Percentiles rank a stretch among this genome's conserved stretches.
Evolutionary conservation across 2,329 filamentous ascomycete genomes (phyloP).

Genomic region (Alternaria alternata): DNA sequence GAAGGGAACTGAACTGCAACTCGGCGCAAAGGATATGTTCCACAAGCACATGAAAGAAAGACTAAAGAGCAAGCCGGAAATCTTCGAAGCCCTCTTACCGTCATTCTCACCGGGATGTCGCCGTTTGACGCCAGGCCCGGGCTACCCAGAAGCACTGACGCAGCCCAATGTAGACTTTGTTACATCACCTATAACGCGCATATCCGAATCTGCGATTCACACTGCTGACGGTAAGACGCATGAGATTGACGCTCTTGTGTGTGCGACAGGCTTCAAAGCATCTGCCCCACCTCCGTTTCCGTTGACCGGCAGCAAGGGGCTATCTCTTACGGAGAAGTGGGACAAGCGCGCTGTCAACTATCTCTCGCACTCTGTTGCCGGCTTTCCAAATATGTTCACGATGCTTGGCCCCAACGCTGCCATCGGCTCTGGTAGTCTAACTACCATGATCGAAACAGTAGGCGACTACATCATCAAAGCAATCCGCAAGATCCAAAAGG

Average conservation of each 20-base stretch:
- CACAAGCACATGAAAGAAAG: slow-evolving; percentile 53
- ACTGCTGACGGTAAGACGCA: slow-evolving; percentile 52
- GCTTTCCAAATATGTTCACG: slow-evolving; percentile 53
- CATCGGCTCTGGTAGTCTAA: slow-evolving; percentile 52
- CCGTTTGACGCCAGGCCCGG: slow-evolving; percentile 60
- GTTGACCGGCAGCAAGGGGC: slow-evolving; percentile 40
- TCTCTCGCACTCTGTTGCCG: slow-evolving; percentile 38
- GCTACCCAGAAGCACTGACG: slow-evolving; percentile 60
- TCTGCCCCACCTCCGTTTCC: slow-evolving; percentile 52
- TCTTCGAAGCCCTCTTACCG: slow-evolving; percentile 53
- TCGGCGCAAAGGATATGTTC: slow-evolving; percentile 48
- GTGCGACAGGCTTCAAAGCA: slow-evolving; percentile 56
- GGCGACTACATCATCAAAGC: slow-evolving; percentile 52
- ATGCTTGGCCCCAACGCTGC: slow-evolving; percentile 55
- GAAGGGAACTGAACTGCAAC: slow-evolving; percentile 50
- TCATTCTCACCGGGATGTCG: slow-evolving; percentile 58
- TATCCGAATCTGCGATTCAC: slow-evolving; percentile 50
- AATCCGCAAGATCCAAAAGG: slow-evolving; percentile 54
- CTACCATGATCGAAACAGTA: slow-evolving; percentile 53
- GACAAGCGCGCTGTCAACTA: slow-evolving; percentile 42
- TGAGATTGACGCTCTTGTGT: slow-evolving; percentile 55
- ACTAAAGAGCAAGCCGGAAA: slow-evolving; percentile 49
- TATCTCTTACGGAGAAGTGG: slow-evolving; percentile 48
- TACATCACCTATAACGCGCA: slow-evolving; percentile 47
- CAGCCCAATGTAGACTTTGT: slow-evolving; percentile 51